A percentile compares a stretch with the other conserved stretches of the same genome.
Evolutionary conservation across 345 rosid genomes (phyloP).

Genomic region (Gynandropsis gynandra): DNA sequence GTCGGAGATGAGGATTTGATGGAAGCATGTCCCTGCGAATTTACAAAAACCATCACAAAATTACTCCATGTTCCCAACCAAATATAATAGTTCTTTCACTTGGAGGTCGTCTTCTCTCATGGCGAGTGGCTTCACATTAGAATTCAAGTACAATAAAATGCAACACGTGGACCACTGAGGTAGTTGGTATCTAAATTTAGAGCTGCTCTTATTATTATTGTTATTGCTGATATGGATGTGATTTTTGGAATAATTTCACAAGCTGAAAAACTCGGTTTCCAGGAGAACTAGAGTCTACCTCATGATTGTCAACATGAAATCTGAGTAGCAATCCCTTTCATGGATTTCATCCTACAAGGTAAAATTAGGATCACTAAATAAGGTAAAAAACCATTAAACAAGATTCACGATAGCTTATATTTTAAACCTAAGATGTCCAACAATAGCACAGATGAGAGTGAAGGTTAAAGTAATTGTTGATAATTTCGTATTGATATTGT

Average conservation of each 20-base stretch:
- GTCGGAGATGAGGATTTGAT: constrained; percentile 64
- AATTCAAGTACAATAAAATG: background rate
- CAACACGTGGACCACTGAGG: background rate
- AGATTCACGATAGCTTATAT: background rate
- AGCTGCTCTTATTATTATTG: constrained; percentile 3
- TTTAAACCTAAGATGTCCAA: constrained; percentile 1
- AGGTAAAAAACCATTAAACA: constrained; percentile 15
- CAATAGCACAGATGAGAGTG: constrained; percentile 1
- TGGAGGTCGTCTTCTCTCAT: constrained; percentile 1
- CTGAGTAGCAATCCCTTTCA: constrained; percentile 95
- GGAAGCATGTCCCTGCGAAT: constrained; percentile 88
- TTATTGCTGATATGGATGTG: background rate
- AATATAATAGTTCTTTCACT: background rate
- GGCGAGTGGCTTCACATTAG: constrained; percentile 4
- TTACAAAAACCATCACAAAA: constrained; percentile 11
- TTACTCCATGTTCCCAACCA: background rate
- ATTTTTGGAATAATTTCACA: background rate
- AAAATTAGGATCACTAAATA: constrained; percentile 24
- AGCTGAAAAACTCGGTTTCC: constrained; percentile 2
- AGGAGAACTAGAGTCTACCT: constrained; percentile 42
- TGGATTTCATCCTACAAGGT: constrained; percentile 87
- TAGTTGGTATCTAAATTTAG: constrained; percentile 8
- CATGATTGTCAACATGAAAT: constrained; percentile 81
- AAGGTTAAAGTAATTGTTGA: constrained; percentile 8
- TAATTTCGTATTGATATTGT: background rate